phyloP scores from a whole-genome alignment of 1,284 basidiomycete genomes.

The Kwoniella shivajii region DNA sequence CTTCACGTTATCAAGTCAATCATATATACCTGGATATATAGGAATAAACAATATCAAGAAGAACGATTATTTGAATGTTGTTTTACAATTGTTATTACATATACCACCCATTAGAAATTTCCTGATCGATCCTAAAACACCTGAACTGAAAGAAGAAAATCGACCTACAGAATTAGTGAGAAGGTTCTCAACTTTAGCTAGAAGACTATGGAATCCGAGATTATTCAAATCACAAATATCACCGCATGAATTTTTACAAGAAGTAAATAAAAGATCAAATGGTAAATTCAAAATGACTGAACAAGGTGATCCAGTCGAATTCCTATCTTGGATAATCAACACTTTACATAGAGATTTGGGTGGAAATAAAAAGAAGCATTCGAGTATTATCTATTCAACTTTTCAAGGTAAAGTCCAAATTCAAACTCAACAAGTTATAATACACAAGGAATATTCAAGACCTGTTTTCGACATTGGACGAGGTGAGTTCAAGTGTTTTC shows the following conservation, averaged over 20 bases:
- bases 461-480: slow-evolving; percentile 88
- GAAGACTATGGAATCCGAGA: slow-evolving; percentile 93
- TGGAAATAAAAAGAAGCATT: slow-evolving; percentile 80
- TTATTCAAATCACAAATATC: slow-evolving; percentile 97
- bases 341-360: slow-evolving; percentile 88
- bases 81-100: slow-evolving; percentile 91
- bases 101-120: slow-evolving; percentile 86
- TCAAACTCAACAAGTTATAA: slow-evolving; percentile 90
- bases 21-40: slow-evolving; percentile 91
- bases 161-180: slow-evolving; percentile 72
- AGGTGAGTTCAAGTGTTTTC: slow-evolving; percentile 59
- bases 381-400: slow-evolving; percentile 86
- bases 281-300: slow-evolving; percentile 90
- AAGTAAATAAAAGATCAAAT: slow-evolving; percentile 81
- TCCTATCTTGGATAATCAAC: slow-evolving; percentile 94
- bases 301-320: slow-evolving; percentile 95
- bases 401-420: slow-evolving; percentile 93
- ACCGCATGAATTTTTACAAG: slow-evolving; percentile 97
- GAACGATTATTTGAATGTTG: slow-evolving; percentile 97
- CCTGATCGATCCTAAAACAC: slow-evolving; percentile 71
- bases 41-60: slow-evolving; percentile 96
- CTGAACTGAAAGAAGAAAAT: slow-evolving; percentile 42
- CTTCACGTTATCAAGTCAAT: slow-evolving; percentile 76
- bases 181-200: slow-evolving; percentile 79
- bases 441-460: slow-evolving; percentile 72